phyloP scores from a whole-genome alignment of 2,329 filamentous ascomycete species.

The Bipolaris zeicola region DNA sequence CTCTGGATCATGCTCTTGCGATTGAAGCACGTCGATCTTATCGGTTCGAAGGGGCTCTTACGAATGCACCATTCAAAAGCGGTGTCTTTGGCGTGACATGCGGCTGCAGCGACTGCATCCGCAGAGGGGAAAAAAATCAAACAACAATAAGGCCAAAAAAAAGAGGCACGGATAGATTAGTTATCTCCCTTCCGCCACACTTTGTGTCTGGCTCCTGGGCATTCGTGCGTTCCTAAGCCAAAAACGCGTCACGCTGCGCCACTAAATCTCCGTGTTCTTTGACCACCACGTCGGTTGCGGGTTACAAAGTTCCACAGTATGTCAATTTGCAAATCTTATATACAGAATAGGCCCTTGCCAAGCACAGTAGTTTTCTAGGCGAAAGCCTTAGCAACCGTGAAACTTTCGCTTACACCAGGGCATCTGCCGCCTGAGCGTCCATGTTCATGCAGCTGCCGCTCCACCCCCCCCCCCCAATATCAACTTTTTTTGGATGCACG shows the following conservation, averaged over 20 bases:
- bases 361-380: not conserved
- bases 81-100: not conserved
- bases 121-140: not conserved
- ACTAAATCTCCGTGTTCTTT: not conserved
- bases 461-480: not conserved
- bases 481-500: not conserved
- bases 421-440: conserved; percentile 2
- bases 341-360: not conserved
- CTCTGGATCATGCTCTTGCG: not conserved
- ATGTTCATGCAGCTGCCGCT: conserved; percentile 4
- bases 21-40: not conserved
- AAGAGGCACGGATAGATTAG: not conserved
- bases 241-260: not conserved
- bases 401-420: conserved; percentile 2
- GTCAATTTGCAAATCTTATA: conserved; percentile 6
- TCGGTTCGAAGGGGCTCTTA: not conserved
- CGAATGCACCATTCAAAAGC: not conserved
- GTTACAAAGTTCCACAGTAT: not conserved
- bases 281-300: not conserved
- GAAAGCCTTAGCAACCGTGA: not conserved
- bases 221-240: not conserved
- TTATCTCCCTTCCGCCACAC: not conserved
- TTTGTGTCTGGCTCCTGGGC: not conserved
- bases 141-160: no score
- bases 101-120: not conserved